phyloP scores from a whole-genome alignment of 805 yeast species.

The Ogataea nakhonphanomensis region DNA sequence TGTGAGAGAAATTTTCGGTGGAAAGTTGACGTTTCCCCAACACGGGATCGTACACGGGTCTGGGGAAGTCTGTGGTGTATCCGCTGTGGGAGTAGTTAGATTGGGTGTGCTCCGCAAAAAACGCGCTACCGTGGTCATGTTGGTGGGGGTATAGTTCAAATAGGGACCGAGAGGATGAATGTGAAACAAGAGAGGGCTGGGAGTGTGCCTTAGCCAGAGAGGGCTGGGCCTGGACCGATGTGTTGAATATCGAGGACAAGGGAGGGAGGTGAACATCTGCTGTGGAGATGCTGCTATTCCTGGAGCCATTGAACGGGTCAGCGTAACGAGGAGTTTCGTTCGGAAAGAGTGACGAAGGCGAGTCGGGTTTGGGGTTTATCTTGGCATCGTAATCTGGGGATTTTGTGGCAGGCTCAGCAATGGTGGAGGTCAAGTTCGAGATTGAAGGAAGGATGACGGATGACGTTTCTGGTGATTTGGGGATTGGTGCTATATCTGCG shows the following conservation, averaged over 20 bases:
- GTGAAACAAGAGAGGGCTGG: constrained; percentile 1
- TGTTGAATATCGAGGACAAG: constrained; percentile 16
- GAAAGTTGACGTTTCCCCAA: constrained; percentile 8
- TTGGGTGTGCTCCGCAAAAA: background rate
- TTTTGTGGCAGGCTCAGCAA: background rate
- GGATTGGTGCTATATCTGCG: constrained; percentile 7
- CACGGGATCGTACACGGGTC: constrained; percentile 10
- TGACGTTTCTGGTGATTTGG: constrained; percentile 3
- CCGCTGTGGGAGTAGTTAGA: constrained; percentile 2
- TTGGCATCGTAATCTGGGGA: background rate
- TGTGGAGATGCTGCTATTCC: background rate
- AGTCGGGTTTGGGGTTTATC: background rate
- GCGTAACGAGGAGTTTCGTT: constrained; percentile 1
- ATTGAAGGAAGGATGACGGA: constrained; percentile 21
- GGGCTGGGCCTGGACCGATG: background rate
- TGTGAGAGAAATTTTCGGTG: constrained; percentile 17
- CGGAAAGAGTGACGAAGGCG: background rate
- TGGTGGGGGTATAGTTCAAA: background rate
- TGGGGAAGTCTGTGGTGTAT: background rate
- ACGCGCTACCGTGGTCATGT: background rate
- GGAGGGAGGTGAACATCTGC: constrained; percentile 21
- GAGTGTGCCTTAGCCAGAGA: constrained; percentile 5
- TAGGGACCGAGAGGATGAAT: background rate
- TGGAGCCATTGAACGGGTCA: background rate
- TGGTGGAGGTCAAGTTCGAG: constrained; percentile 17